Evolutionary conservation across 2,329 filamentous ascomycete genomes (phyloP), one percentile per base, ranked within the genome.

Genomic region (Teratosphaeriaceae sp.): DNA sequence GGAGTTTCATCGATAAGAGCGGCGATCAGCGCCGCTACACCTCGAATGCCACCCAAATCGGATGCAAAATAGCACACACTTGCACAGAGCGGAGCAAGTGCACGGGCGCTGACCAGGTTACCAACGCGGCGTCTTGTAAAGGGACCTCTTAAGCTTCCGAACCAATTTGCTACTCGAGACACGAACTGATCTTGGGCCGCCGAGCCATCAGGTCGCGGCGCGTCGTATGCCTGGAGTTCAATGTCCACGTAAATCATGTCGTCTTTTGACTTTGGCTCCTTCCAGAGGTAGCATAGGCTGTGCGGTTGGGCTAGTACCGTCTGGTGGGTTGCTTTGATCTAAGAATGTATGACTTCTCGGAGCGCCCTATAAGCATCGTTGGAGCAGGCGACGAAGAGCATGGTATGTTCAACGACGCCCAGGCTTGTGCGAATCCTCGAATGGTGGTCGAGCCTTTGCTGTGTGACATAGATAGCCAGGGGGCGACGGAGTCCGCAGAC

Each of bases 51-150:
- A n/a, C 49, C 48, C 3, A 59, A 35, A 40, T 60, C 56, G 12
- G 47, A 31, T 2, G 56, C 53, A 42, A 60, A 60, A 33, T 56
- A 59, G 35, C 50, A 57, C 7, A 59, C 16, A 2, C 52, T 49
- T 21, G 53, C 42, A n/a, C 49, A 56, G 1, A 59, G 24, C 2
- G 52, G 53, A n/a, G 41, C 44, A 20, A 60, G 29, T 13, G 54
- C 52, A 11, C 45, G 31, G 13, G 36, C 27, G 34, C 45, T 46
- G 6, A 59, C 27, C 21, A 41, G 30, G 33, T 49, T 47, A 11
- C 39, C 47, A 22, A 56, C 33, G 16, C 34, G 45, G 16, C 42
- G 35, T 13, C 45, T 37, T n/a, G 41, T 33, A 23, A 45, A 19
- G 15, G 39, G 29, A 9, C 33, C 43, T 29, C 7, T 33, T 16